These are phyloP conservation scores for Solanum tarijense DNA, from an alignment of 257 asterid species.

Conservation along the genomic window DNA sequence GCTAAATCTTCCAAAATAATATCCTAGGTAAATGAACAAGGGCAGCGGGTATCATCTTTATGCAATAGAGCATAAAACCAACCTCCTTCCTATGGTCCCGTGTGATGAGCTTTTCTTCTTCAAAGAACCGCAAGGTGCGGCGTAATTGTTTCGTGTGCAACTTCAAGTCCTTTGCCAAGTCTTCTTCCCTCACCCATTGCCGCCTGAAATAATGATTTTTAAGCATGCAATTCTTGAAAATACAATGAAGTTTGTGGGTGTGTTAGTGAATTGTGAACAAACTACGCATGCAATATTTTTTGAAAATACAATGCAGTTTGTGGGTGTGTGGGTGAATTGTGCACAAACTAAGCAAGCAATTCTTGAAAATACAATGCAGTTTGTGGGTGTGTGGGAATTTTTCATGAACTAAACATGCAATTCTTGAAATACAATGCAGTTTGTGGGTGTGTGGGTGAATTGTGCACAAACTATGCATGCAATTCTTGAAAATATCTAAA, in stretches of 20 bases:
- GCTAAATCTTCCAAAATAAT: not conserved
- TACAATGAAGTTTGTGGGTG: not conserved
- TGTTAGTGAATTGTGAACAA: not conserved
- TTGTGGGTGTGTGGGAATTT: not conserved
- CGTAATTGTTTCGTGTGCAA: conserved; percentile 95
- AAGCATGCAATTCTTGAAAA: not conserved
- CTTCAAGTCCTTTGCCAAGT: conserved; percentile 94
- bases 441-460: not conserved
- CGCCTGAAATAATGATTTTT: conserved; percentile 33
- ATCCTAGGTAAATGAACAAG: not conserved
- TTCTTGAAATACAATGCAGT: not conserved
- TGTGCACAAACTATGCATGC: not conserved
- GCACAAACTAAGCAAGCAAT: not conserved
- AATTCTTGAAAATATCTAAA: not conserved
- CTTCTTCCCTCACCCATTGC: conserved; percentile 97
- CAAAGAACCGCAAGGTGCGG: conserved; percentile 80
- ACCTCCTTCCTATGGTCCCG: conserved; percentile 99
- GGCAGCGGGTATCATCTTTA: not conserved
- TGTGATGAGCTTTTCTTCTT: conserved; percentile 85
- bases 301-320: not conserved
- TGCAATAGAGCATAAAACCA: conserved; percentile 13
- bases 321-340: not conserved
- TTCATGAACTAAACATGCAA: not conserved
- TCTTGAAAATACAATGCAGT: not conserved
- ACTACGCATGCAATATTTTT: not conserved